Conservation (phyloP, 2,329 filamentous ascomycete genomes). For the Podosphaera fusca region DNA sequence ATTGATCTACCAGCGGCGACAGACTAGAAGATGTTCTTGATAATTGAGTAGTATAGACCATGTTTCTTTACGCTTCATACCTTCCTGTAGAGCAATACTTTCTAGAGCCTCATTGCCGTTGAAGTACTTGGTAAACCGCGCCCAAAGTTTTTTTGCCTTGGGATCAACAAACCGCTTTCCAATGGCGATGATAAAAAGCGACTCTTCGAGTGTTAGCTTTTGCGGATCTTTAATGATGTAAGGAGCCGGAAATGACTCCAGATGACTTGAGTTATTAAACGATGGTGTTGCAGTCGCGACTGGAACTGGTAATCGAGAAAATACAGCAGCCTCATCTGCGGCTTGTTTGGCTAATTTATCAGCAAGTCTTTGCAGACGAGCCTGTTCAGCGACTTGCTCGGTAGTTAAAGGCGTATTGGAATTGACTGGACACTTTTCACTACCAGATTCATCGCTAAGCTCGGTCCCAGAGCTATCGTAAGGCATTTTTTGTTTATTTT, state of each 20-base stretch:
- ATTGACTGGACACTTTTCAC: slow-evolving; percentile 8
- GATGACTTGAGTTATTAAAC: slow-evolving; percentile 31
- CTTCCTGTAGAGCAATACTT: slow-evolving; percentile 64
- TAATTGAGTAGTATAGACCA: slow-evolving; percentile 42
- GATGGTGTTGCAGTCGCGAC: slow-evolving; percentile 30
- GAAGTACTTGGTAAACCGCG: slow-evolving; percentile 55
- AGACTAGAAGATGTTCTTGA: slow-evolving; percentile 43
- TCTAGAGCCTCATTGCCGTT: slow-evolving; percentile 72
- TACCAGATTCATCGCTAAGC: slow-evolving; percentile 7
- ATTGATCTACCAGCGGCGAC: slow-evolving; percentile 39
- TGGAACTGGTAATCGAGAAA: slow-evolving; percentile 18
- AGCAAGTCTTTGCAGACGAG: slow-evolving; percentile 35
- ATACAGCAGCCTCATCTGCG: slow-evolving; percentile 17
- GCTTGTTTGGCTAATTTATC: slow-evolving; percentile 30
- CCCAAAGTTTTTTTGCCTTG: slow-evolving; percentile 44
- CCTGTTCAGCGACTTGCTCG: slow-evolving; percentile 34
- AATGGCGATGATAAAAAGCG: slow-evolving; percentile 43
- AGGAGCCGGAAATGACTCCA: slow-evolving; percentile 30
- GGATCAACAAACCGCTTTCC: slow-evolving; percentile 23
- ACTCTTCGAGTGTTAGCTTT: slow-evolving; percentile 55
- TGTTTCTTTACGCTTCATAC: slow-evolving; percentile 64
- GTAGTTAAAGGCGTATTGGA: slow-evolving; percentile 20
- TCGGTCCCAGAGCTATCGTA: slow-evolving; percentile 5
- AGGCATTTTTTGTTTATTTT: slow-evolving; percentile 12
- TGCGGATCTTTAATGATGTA: slow-evolving; percentile 58